A percentile compares a stretch with the other conserved stretches of the same genome.
These are phyloP conservation scores for Copromyces sp. DNA, from an alignment of 495 filamentous ascomycete species.

Conservation along the genomic window DNA sequence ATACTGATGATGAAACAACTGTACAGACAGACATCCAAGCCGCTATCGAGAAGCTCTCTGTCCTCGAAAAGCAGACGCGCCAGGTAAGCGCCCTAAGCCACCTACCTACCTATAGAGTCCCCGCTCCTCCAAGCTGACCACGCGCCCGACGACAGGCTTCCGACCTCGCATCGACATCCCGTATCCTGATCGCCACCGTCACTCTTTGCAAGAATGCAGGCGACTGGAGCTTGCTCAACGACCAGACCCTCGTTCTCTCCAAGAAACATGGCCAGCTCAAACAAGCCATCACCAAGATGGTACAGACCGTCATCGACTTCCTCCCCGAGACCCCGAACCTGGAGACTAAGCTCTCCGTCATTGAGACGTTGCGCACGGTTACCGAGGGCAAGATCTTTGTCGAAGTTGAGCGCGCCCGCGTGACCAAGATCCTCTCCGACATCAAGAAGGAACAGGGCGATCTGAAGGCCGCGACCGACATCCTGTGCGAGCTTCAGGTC, in stretches of 20 bases:
- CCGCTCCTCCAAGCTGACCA: slow-evolving; percentile 6
- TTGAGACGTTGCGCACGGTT: slow-evolving; percentile 89
- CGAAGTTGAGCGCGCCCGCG: slow-evolving; percentile 91
- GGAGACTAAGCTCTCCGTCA: slow-evolving; percentile 83
- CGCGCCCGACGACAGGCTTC: slow-evolving; percentile 52
- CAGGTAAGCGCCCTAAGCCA: slow-evolving; percentile 49
- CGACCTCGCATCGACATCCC: slow-evolving; percentile 88
- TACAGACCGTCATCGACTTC: slow-evolving; percentile 89
- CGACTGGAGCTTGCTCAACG: slow-evolving; percentile 88
- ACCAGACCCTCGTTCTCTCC: slow-evolving; percentile 88
- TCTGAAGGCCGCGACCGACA: slow-evolving; percentile 78
- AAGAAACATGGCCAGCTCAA: slow-evolving; percentile 99
- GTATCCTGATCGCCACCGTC: slow-evolving; percentile 76
- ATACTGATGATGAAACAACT: slow-evolving; percentile 4
- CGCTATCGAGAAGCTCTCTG: slow-evolving; percentile 85
- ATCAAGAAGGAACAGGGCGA: slow-evolving; percentile 96
- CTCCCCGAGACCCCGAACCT: slow-evolving; percentile 66
- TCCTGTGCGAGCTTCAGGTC: slow-evolving; percentile 93
- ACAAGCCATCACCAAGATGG: slow-evolving; percentile 97
- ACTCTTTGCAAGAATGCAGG: slow-evolving; percentile 86
- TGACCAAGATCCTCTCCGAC: slow-evolving; percentile 87
- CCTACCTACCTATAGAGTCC: background rate
- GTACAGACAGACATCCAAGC: slow-evolving; percentile 63
- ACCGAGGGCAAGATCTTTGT: slow-evolving; percentile 99
- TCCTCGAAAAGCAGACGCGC: slow-evolving; percentile 89